A percentile compares a stretch with the other conserved stretches of the same genome.
These are phyloP conservation scores for Straminergon stramineum DNA, from an alignment of 225 moss, liverwort and hornwort species.

Conservation along the genomic window DNA sequence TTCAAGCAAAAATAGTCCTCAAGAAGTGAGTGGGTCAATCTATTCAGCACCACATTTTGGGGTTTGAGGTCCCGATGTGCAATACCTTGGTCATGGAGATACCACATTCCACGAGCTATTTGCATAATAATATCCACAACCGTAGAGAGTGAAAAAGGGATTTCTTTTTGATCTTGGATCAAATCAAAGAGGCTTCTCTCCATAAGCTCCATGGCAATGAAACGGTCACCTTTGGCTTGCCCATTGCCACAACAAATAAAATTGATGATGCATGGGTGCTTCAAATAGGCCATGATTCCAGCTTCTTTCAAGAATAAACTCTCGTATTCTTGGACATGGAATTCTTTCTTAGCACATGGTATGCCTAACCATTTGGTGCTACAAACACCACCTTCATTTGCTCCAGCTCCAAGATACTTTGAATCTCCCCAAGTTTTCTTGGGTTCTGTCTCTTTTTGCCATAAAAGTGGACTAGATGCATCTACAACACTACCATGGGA, in stretches of 20 bases:
- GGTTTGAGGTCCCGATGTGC: background rate
- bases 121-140: background rate
- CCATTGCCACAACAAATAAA: background rate
- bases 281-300: background rate
- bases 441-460: background rate
- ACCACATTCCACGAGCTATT: background rate
- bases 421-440: background rate
- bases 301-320: background rate
- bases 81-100: background rate
- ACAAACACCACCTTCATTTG: background rate
- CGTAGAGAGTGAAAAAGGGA: background rate
- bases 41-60: background rate
- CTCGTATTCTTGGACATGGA: background rate
- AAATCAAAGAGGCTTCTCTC: background rate
- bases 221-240: background rate
- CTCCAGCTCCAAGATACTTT: background rate
- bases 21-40: too few species aligned
- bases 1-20: background rate
- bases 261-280: background rate
- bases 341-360: background rate
- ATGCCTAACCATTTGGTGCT: background rate
- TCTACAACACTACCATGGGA: background rate
- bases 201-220: background rate
- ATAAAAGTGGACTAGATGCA: background rate
- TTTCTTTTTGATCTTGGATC: background rate